phyloP scores from a whole-genome alignment of 1,284 basidiomycete species.

The Pyrrhoderma noxium region DNA sequence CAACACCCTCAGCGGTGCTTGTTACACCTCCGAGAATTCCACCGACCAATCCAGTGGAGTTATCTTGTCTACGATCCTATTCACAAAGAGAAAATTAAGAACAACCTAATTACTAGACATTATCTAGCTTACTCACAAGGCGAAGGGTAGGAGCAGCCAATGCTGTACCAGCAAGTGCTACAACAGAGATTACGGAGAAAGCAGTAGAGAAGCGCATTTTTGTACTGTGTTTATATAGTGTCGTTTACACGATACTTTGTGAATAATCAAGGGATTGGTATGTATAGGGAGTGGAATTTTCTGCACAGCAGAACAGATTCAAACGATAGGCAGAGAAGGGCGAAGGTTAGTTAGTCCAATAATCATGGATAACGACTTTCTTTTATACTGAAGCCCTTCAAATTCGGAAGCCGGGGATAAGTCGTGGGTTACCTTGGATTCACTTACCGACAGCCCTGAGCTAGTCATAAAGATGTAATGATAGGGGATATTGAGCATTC shows the following conservation, averaged over 20 bases:
- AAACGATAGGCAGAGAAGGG: neutral
- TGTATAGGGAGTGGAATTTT: neutral
- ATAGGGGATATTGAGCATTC: too few relatives aligned
- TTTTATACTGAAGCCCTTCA: neutral
- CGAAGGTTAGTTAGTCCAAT: neutral
- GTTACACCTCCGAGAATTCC: conserved; percentile 4
- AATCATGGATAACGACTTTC: neutral
- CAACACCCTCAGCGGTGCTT: neutral
- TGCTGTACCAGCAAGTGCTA: conserved; percentile 21
- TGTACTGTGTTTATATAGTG: too few relatives aligned
- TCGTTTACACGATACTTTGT: neutral
- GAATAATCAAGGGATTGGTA: neutral
- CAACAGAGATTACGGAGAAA: conserved; percentile 14
- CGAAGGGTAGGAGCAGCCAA: conserved; percentile 21
- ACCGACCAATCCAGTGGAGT: neutral
- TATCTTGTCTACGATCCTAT: too few relatives aligned
- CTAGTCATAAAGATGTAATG: too few relatives aligned
- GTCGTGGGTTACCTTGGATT: too few relatives aligned
- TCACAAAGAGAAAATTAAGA: too few relatives aligned
- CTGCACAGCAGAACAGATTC: neutral
- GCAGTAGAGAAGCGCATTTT: conserved; percentile 2
- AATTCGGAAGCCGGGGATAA: too few relatives aligned
- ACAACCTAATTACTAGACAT: too few relatives aligned
- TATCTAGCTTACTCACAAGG: too few relatives aligned
- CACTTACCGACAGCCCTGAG: too few relatives aligned